Percentiles rank a stretch among this genome's conserved stretches.
phyloP scores from a whole-genome alignment of 169 alveolate genomes.

The Eimeria necatrix region DNA sequence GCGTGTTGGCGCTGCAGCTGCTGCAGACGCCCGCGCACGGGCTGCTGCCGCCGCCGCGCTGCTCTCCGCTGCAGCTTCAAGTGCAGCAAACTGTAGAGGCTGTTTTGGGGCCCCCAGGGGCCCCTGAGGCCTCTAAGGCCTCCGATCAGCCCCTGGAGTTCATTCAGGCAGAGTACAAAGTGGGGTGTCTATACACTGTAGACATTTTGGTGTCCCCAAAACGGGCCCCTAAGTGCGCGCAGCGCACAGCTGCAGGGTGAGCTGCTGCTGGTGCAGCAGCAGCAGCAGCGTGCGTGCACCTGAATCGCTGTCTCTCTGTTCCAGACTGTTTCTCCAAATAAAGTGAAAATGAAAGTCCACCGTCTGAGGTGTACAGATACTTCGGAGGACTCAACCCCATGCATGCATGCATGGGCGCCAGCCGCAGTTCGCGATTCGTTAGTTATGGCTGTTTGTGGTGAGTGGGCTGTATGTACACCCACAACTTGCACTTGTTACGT shows the following conservation, averaged over 20 bases:
- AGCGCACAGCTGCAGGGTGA: neutral
- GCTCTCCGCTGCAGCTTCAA: conserved; percentile 25
- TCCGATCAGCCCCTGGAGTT: neutral
- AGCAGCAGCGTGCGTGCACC: neutral
- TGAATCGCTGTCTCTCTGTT: too few relatives aligned
- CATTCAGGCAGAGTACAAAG: neutral
- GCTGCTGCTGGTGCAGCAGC: conserved; percentile 2
- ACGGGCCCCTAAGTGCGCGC: neutral
- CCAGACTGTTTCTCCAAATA: too few relatives aligned
- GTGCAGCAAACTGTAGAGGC: neutral
- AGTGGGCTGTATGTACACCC: too few relatives aligned
- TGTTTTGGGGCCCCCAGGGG: neutral
- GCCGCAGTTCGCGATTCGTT: too few relatives aligned
- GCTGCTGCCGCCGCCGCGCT: conserved; percentile 30
- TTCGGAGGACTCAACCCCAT: too few relatives aligned
- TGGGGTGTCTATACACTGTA: conserved; percentile 54
- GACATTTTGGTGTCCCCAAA: neutral
- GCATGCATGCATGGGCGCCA: too few relatives aligned
- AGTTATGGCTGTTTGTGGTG: too few relatives aligned
- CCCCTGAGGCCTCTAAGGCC: neutral
- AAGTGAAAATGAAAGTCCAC: too few relatives aligned
- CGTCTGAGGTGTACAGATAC: too few relatives aligned
- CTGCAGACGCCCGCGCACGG: neutral
- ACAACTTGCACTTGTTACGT: too few relatives aligned
- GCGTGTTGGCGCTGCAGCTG: conserved; percentile 42